Evolutionary conservation across 2,329 filamentous ascomycete species (phyloP), one percentile per base, ranked within the genome.

Genomic region (Acrocalymma vagum): DNA sequence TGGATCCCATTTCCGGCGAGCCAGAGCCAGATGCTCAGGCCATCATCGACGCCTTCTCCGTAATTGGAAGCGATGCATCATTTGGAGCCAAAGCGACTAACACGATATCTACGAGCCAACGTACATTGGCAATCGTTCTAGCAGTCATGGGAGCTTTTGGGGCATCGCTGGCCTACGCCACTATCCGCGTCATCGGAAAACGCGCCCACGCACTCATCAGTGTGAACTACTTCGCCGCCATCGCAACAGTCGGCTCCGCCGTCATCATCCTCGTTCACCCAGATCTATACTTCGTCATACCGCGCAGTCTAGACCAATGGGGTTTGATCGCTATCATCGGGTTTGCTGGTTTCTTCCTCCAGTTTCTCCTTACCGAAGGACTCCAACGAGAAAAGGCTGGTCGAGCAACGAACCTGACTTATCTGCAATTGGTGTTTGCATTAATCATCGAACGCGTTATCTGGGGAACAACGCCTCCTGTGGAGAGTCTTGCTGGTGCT

Each of bases 211-310:
- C 90, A 0, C 75, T 95, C 15, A 83, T 95, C 43, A 87, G 82
- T 4, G 88, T 95, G 38, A 93, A 89, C 58, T 93, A 90, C 70
- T 95, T 95, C 59, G 82, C 83, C 3, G 72, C 77, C 3, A 85
- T 82, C 65, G 87, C 85, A 46, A 84, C 82, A 0, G 48, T 90
- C 2, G 82, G 93, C 30, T 84, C 84, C 16, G 64, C 78, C 3
- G 45, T 81, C 1, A 80, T 80, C 11, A 78, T 93, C 29, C 49
- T 79, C 3, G 54, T 71, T 4, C 55, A 84, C 3, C 82, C 83
- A 0, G 72, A 72, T 9, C 71, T 84, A 10, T 74, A 75, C 7
- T 82, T 85, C 46, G 70, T 79, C 6, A 63, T 84, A 3, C 83
- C 83, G 0, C 66, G 63, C 0, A 76, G 75, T 6, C 20, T 63